These are phyloP conservation scores for Epichloe coenophiala DNA, from an alignment of 2,329 filamentous ascomycete species.

Conservation along the genomic window DNA sequence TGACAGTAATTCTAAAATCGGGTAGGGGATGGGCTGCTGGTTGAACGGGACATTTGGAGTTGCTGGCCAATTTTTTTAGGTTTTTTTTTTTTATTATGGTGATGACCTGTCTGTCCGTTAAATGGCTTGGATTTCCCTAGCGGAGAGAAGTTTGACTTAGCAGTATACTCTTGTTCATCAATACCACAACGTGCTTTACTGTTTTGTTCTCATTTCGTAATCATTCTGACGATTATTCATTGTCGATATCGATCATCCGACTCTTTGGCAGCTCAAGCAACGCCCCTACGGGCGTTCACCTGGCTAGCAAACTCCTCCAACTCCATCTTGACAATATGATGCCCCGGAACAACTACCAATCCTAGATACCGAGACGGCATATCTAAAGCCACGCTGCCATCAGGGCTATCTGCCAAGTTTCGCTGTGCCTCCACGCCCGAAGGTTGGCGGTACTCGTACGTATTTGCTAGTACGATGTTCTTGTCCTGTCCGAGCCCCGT, in stretches of 20 bases:
- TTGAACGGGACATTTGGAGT: conserved; percentile 14
- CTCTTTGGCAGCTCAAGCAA: background rate
- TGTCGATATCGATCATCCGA: too few relatives aligned
- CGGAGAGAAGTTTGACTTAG: conserved; percentile 11
- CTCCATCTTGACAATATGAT: conserved; percentile 78
- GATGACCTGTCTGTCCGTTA: background rate
- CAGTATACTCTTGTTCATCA: conserved; percentile 17
- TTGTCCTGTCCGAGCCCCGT: conserved; percentile 47
- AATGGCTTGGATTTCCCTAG: conserved; percentile 12
- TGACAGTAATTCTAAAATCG: conserved; percentile 1
- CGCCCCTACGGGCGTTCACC: conserved; percentile 13
- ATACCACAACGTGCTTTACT: conserved; percentile 10
- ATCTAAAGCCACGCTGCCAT: conserved; percentile 43
- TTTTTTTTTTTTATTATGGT: background rate
- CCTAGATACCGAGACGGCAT: conserved; percentile 82
- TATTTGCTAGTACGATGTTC: conserved; percentile 75
- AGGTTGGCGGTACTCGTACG: conserved; percentile 81
- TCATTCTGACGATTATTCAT: too few relatives aligned
- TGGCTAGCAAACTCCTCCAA: conserved; percentile 62
- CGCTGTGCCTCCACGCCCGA: conserved; percentile 32
- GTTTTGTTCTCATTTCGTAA: background rate
- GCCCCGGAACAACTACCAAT: conserved; percentile 75
- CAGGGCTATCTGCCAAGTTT: conserved; percentile 19
- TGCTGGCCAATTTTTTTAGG: conserved; percentile 3
- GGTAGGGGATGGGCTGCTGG: conserved; percentile 6